Percentiles rank a stretch among this genome's conserved stretches.
Conservation (phyloP, 768 basidiomycete genomes). For the Glaciozyma antarctica region DNA sequence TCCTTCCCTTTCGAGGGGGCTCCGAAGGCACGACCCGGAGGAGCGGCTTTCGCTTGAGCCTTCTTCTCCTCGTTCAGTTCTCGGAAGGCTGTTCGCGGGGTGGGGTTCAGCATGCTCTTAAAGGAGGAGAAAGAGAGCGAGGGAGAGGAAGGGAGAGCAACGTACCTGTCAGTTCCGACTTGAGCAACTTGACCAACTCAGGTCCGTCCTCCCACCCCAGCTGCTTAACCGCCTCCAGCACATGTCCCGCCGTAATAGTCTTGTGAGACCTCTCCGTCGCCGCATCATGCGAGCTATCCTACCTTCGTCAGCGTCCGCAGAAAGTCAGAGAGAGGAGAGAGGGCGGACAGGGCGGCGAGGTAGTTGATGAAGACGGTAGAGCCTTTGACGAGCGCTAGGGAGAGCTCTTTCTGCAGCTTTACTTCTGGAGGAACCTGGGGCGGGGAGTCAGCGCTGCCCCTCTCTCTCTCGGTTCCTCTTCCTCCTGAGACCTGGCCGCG, state of each 20-base stretch:
- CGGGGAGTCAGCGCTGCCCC: not conserved
- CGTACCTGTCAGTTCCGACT: slow-evolving; percentile 30
- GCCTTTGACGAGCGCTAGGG: slow-evolving; percentile 70
- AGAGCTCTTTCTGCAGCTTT: slow-evolving; percentile 82
- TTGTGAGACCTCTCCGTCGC: slow-evolving; percentile 28
- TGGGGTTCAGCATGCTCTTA: not conserved
- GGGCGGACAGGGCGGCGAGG: slow-evolving; percentile 52
- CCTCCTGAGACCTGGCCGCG: not conserved
- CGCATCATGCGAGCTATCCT: slow-evolving; percentile 32
- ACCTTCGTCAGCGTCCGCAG: not conserved
- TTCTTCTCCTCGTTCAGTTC: slow-evolving; percentile 7
- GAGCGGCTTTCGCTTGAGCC: not conserved
- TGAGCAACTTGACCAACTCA: slow-evolving; percentile 17
- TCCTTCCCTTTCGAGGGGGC: slow-evolving; percentile 48
- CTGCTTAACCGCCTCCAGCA: slow-evolving; percentile 31
- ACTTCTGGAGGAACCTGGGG: slow-evolving; percentile 67
- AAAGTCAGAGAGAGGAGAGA: not conserved
- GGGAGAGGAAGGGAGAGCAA: not conserved
- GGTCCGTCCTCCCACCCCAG: slow-evolving; percentile 33
- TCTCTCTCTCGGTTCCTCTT: not conserved
- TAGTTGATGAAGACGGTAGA: slow-evolving; percentile 95
- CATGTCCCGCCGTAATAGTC: slow-evolving; percentile 33
- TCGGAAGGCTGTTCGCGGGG: not conserved
- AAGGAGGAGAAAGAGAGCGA: not conserved
- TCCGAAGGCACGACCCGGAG: not conserved